These are phyloP conservation scores for Colletotrichum theobromicola DNA, from an alignment of 2,329 filamentous ascomycete species.

Conservation along the genomic window DNA sequence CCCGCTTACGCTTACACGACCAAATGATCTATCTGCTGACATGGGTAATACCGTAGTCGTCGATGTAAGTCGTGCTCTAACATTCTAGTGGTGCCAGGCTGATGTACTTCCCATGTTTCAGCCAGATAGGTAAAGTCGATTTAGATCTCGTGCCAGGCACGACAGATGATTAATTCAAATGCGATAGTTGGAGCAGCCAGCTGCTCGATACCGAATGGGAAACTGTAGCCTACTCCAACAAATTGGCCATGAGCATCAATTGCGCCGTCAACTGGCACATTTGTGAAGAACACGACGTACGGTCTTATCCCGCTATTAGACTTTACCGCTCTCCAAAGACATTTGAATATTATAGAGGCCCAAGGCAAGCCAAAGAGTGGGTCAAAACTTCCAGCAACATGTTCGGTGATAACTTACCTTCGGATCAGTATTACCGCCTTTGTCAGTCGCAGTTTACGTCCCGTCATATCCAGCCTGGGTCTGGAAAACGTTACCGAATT, in stretches of 20 bases:
- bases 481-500: slow-evolving; percentile 31
- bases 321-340: slow-evolving; percentile 40
- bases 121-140: not conserved
- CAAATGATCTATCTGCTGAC: not conserved
- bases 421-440: not conserved
- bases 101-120: not conserved
- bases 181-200: slow-evolving; percentile 14
- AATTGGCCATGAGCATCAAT: slow-evolving; percentile 39
- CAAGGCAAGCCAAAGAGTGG: slow-evolving; percentile 41
- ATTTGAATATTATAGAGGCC: slow-evolving; percentile 47
- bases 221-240: not conserved
- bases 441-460: slow-evolving; percentile 19
- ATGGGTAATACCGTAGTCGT: not conserved
- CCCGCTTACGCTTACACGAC: not conserved
- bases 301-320: slow-evolving; percentile 51
- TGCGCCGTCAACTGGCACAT: slow-evolving; percentile 38
- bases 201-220: slow-evolving; percentile 24
- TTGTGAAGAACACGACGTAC: slow-evolving; percentile 46
- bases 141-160: not conserved
- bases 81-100: not conserved
- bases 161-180: slow-evolving; percentile 1
- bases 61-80: not conserved
- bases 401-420: not conserved
- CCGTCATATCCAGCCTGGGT: slow-evolving; percentile 21
- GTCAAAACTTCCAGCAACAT: slow-evolving; percentile 25